These are phyloP conservation scores for Neocatenulostroma microsporum DNA, from an alignment of 2,329 filamentous ascomycete species.

Conservation along the genomic window DNA sequence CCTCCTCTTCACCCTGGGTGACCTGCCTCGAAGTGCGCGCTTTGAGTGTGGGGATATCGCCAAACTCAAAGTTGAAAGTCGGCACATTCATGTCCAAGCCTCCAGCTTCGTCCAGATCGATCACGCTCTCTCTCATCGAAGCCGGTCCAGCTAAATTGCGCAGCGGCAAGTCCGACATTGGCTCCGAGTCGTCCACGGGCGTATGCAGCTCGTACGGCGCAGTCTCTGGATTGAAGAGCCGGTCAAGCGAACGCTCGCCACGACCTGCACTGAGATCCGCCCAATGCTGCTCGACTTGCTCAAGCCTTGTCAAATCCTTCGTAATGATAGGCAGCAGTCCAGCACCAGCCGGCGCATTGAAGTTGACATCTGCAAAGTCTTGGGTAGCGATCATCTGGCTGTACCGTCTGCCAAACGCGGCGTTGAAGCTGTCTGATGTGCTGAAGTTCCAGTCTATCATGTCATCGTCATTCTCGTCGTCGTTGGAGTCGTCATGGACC, in stretches of 20 bases:
- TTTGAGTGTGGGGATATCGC: slow-evolving; percentile 48
- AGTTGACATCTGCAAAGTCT: slow-evolving; percentile 17
- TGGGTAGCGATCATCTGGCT: slow-evolving; percentile 24
- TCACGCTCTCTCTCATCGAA: slow-evolving; percentile 44
- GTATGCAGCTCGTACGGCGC: slow-evolving; percentile 53
- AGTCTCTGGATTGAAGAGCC: slow-evolving; percentile 49
- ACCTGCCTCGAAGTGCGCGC: slow-evolving; percentile 36
- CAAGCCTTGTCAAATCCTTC: slow-evolving; percentile 14
- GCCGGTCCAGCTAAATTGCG: slow-evolving; percentile 34
- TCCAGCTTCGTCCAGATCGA: slow-evolving; percentile 52
- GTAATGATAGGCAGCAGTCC: slow-evolving; percentile 15
- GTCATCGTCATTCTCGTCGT: slow-evolving; percentile 34
- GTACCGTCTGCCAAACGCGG: slow-evolving; percentile 27
- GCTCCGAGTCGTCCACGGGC: slow-evolving; percentile 42
- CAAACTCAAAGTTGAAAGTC: slow-evolving; percentile 40
- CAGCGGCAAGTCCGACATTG: slow-evolving; percentile 41
- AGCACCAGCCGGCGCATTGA: slow-evolving; percentile 14
- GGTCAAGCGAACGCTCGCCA: slow-evolving; percentile 49
- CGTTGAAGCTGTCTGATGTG: slow-evolving; percentile 54
- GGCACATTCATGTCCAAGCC: slow-evolving; percentile 42
- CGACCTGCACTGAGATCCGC: slow-evolving; percentile 51
- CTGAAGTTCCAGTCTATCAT: slow-evolving; percentile 59
- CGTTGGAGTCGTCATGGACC: slow-evolving; percentile 32
- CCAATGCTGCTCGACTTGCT: slow-evolving; percentile 41
- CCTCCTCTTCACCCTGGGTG: slow-evolving; percentile 29